Base-by-base conservation (phyloP, 345 rosid genomes). In the Syzygium jambos region DNA sequence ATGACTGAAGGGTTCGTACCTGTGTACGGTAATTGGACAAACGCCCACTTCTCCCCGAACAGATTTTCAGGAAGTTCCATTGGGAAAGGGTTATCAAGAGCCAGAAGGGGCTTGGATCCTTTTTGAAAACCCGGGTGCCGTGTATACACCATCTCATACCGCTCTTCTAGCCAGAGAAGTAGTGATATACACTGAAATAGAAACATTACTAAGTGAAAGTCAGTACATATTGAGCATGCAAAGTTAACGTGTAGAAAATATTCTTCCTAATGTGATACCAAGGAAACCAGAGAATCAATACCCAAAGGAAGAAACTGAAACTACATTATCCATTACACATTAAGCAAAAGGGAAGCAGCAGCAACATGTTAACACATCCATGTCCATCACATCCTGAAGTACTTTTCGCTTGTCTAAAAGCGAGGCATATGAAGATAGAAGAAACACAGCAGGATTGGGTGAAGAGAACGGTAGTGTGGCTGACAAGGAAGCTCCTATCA, bases 81-180 rank as follows among this genome's bases (percentile, higher is more conserved):
- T 7, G 99, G 98, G 89, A 96, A 97, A 34, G 99, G 98, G 80
- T 96, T 96, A 91, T 97, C 99, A 61, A 95, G 87, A 52, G 96
- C 93, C 80, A 96, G 89, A 73, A 97, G 96, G 53, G 96, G 98
- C 91, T 95, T 92, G 78, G 98, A 92, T 83, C 97, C 98, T 87
- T 97, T 97, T 84, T 97, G 98, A 88, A 97, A 97, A 86, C 99
- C 98, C 19, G 98, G 98, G 88, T 97, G 99, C 10, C 94, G 96
- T 8, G 87, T 93, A 85, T 97, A 96, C 63, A 97, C 94, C 46
- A 94, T 93, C 89, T 97, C 98, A 54, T 93, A 96, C 56, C 99
- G 96, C 91, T 97, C 98, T 91, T 94, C 97, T 88, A 97, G 91
- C 99, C 99, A 97, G 38, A 96, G 89, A 87, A 93, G 95, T 85